Evolutionary conservation across 2,329 filamentous ascomycete species (phyloP).

Genomic region (Ceratocystis cubensis): DNA sequence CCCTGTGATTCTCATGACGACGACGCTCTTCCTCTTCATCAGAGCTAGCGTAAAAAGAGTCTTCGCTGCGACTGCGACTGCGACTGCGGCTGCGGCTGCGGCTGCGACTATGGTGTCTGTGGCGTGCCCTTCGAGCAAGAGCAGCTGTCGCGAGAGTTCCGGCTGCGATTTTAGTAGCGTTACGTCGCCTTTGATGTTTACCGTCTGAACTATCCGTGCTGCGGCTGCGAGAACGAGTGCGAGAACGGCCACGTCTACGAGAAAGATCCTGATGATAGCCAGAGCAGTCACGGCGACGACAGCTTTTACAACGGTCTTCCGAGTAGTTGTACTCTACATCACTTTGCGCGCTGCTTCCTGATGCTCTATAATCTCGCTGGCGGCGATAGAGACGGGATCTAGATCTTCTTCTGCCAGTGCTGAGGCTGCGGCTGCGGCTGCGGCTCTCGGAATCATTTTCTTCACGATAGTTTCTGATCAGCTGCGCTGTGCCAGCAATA

Average conservation of each 20-base stretch:
- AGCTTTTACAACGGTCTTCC: background rate
- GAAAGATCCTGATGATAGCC: background rate
- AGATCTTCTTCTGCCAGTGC: constrained; percentile 30
- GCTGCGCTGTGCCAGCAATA: constrained; percentile 52
- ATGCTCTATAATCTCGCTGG: background rate
- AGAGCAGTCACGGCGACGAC: background rate
- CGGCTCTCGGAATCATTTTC: constrained; percentile 43
- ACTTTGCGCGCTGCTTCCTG: background rate
- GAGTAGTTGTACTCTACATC: background rate
- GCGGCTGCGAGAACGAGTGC: constrained; percentile 29
- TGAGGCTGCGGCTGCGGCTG: constrained; percentile 45
- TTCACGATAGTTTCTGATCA: constrained; percentile 46
- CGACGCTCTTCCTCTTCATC: background rate
- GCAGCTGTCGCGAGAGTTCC: constrained; percentile 33
- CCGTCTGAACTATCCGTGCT: background rate
- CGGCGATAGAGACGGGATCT: background rate
- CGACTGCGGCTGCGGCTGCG: constrained; percentile 32
- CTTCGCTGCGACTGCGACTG: constrained; percentile 31
- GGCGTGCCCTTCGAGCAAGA: constrained; percentile 34
- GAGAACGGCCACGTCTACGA: background rate
- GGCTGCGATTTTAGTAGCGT: constrained; percentile 44
- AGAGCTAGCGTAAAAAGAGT: background rate
- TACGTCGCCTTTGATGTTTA: constrained; percentile 25
- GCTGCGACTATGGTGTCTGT: constrained; percentile 36
- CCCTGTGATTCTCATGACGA: constrained; percentile 27